These are phyloP conservation scores for Starmerella vitae DNA, from an alignment of 805 yeast genomes.

Conservation along the genomic window DNA sequence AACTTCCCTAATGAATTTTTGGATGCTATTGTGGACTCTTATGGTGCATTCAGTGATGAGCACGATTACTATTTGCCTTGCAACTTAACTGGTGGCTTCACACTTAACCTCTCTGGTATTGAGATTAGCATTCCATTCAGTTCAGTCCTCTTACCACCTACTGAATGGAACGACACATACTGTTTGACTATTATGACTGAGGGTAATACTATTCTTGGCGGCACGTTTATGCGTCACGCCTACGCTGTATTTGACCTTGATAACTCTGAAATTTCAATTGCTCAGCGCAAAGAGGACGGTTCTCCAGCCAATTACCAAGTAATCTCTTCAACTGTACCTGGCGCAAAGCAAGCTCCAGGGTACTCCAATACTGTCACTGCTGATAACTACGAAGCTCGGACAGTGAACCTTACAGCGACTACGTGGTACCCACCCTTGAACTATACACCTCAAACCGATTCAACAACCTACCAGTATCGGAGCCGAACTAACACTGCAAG, in stretches of 20 bases:
- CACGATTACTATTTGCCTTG: too few species aligned
- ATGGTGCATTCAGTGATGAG: too few species aligned
- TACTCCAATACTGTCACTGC: conserved; percentile 18
- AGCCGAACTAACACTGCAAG: too few species aligned
- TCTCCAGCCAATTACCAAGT: conserved; percentile 21
- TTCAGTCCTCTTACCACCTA: conserved; percentile 31
- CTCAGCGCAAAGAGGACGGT: conserved; percentile 30
- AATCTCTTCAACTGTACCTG: conserved; percentile 23
- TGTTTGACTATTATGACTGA: conserved; percentile 23
- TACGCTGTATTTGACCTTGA: conserved; percentile 59
- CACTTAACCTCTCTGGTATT: too few species aligned
- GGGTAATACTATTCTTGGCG: conserved; percentile 41
- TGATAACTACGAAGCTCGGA: too few species aligned
- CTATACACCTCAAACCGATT: too few species aligned
- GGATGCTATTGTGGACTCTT: too few species aligned
- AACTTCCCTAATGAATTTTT: conserved; percentile 35
- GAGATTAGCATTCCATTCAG: too few species aligned
- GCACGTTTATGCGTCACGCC: conserved; percentile 47
- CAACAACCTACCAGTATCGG: too few species aligned
- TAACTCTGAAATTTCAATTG: conserved; percentile 41
- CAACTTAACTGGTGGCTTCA: too few species aligned
- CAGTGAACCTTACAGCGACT: too few species aligned
- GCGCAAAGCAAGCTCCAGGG: conserved; percentile 19
- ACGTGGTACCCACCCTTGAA: too few species aligned
- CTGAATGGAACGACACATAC: conserved; percentile 16